Conservation (phyloP, 768 basidiomycete species). For the Agrocybe praecox region DNA sequence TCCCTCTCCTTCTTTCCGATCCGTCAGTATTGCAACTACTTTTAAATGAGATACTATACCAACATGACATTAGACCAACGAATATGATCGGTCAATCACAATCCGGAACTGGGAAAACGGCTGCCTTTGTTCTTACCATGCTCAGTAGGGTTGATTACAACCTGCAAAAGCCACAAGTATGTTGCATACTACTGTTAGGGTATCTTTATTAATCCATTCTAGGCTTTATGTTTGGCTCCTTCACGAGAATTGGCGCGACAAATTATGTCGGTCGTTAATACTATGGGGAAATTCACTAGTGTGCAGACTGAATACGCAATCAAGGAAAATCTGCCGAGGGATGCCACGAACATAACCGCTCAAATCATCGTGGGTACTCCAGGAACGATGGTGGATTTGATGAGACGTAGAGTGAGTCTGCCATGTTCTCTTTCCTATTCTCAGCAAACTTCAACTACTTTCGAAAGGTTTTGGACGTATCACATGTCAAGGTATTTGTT, state of each 20-base stretch:
- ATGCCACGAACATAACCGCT: constrained; percentile 70
- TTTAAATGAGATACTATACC: background rate
- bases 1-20: constrained; percentile 86
- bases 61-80: constrained; percentile 64
- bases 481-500: constrained; percentile 88
- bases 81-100: constrained; percentile 99
- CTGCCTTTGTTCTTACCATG: constrained; percentile 98
- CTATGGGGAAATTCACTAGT: constrained; percentile 94
- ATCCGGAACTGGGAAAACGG: constrained; percentile 98
- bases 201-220: background rate
- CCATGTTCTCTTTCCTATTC: background rate
- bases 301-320: constrained; percentile 97
- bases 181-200: constrained; percentile 1
- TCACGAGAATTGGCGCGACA: constrained; percentile 97
- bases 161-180: constrained; percentile 81
- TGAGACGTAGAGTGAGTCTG: constrained; percentile 55
- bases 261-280: constrained; percentile 92
- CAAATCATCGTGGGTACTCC: constrained; percentile 97
- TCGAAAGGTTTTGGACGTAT: constrained; percentile 67
- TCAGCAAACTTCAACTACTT: background rate
- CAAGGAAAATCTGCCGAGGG: constrained; percentile 77
- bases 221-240: constrained; percentile 98
- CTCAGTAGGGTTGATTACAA: constrained; percentile 89
- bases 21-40: constrained; percentile 54
- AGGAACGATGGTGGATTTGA: constrained; percentile 90